Conservation (phyloP, 306 rosid species). For the Prunus dulcis region DNA sequence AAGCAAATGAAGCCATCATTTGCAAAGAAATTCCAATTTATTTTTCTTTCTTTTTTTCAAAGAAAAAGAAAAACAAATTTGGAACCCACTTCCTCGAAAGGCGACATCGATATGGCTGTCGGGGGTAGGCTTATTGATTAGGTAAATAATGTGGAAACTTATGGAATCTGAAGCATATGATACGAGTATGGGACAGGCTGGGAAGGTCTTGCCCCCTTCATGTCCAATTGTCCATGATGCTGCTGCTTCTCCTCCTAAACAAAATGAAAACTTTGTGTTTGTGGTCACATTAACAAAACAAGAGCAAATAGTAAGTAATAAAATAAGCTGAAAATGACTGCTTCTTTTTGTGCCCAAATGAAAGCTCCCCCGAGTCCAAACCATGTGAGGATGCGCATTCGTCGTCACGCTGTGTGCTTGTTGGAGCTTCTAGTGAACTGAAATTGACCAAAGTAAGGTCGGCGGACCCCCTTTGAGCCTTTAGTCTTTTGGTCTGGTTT, state of each 20-base stretch:
- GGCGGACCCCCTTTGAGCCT: slow-evolving; percentile 26
- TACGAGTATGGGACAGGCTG: slow-evolving; percentile 54
- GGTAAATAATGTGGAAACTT: slow-evolving; percentile 41
- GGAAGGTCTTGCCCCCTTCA: slow-evolving; percentile 39
- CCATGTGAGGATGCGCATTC: slow-evolving; percentile 18
- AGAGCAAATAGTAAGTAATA: background rate
- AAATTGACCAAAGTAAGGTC: slow-evolving; percentile 8
- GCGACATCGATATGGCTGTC: slow-evolving; percentile 61
- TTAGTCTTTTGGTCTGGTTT: background rate
- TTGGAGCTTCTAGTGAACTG: slow-evolving; percentile 5
- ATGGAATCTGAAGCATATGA: slow-evolving; percentile 41
- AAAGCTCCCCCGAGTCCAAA: background rate
- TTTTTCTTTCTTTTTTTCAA: too few relatives aligned
- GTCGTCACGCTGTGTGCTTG: slow-evolving; percentile 8
- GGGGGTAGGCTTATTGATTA: slow-evolving; percentile 37
- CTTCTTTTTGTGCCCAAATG: background rate
- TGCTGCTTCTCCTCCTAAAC: too few relatives aligned
- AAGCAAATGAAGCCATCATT: background rate
- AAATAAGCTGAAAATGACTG: background rate
- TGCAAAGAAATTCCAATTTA: background rate
- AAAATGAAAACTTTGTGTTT: background rate
- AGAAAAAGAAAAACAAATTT: background rate
- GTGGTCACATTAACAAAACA: background rate
- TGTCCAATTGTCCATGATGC: slow-evolving; percentile 22
- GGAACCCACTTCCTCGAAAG: slow-evolving; percentile 40